Conservation (phyloP, 31 red algal genomes). For the Porphyra umbilicalis region DNA sequence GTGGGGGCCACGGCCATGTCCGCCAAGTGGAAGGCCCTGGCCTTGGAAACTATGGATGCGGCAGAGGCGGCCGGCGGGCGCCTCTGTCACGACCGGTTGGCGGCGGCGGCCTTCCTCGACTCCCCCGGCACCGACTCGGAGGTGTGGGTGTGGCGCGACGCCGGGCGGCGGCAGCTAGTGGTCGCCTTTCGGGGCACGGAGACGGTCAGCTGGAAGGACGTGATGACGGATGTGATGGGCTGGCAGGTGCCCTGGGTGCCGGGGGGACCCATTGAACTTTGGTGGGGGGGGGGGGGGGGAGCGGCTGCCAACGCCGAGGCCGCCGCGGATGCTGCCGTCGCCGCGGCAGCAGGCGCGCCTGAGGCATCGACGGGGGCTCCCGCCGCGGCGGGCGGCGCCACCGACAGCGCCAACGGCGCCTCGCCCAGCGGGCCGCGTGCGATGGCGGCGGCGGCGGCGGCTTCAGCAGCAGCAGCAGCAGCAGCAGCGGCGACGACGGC, state of each 20-base stretch:
- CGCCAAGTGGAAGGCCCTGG: not conserved
- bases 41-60: not conserved
- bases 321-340: not conserved
- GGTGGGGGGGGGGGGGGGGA: too few relatives aligned
- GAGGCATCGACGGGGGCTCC: too few relatives aligned
- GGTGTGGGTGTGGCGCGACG: constrained; percentile 60
- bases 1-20: too few relatives aligned
- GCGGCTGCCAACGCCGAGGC: too few relatives aligned
- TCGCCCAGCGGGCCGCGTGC: too few relatives aligned
- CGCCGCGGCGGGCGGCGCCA: too few relatives aligned
- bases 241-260: constrained; percentile 39
- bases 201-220: constrained; percentile 70
- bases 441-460: too few relatives aligned
- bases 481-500: too few relatives aligned
- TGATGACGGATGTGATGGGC: constrained; percentile 65
- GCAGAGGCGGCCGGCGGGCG: not conserved
- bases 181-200: constrained; percentile 83
- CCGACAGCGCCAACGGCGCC: too few relatives aligned
- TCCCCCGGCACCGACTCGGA: constrained; percentile 42
- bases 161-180: constrained; percentile 17
- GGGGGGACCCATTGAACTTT: constrained; percentile 46
- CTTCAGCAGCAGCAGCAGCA: too few relatives aligned
- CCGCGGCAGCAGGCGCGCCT: not conserved
- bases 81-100: not conserved
- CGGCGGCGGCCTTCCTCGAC: constrained; percentile 18